Evolutionary conservation across 805 yeast species (phyloP).

Genomic region (Myxozyma mucilagina): DNA sequence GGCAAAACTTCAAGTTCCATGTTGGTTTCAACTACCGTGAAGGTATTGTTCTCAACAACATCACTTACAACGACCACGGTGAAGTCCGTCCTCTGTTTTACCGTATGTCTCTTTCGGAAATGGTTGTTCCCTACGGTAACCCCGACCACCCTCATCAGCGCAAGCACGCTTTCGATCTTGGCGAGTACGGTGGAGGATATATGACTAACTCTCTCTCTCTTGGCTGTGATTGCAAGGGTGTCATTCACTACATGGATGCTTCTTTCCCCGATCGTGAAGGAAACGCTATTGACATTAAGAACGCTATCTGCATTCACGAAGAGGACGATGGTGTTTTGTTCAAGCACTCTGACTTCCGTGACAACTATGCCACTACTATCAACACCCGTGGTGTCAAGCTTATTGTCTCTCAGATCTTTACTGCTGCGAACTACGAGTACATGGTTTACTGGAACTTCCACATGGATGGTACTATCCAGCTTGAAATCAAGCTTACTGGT

Average conservation of each 20-base stretch:
- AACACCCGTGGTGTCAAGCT: slow-evolving; percentile 74
- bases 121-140: slow-evolving; percentile 82
- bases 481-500: slow-evolving; percentile 79
- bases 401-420: slow-evolving; percentile 75
- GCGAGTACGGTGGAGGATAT: slow-evolving; percentile 86
- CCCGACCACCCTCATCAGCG: slow-evolving; percentile 82
- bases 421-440: slow-evolving; percentile 86
- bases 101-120: slow-evolving; percentile 73
- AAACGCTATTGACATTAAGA: slow-evolving; percentile 67
- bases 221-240: slow-evolving; percentile 87
- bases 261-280: slow-evolving; percentile 68
- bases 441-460: slow-evolving; percentile 80
- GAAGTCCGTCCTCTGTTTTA: slow-evolving; percentile 67
- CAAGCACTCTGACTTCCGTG: slow-evolving; percentile 85
- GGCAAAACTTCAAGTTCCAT: slow-evolving; percentile 79
- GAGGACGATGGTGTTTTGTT: slow-evolving; percentile 78
- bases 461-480: slow-evolving; percentile 80
- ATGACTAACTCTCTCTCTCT: slow-evolving; percentile 76
- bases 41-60: slow-evolving; percentile 76
- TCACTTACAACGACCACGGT: slow-evolving; percentile 74
- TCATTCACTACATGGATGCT: slow-evolving; percentile 80
- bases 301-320: slow-evolving; percentile 82
- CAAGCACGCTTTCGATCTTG: slow-evolving; percentile 83
- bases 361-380: slow-evolving; percentile 69
- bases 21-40: slow-evolving; percentile 84